Conservation (phyloP, 2,329 filamentous ascomycete species). For the Fusarium tuaranense region DNA sequence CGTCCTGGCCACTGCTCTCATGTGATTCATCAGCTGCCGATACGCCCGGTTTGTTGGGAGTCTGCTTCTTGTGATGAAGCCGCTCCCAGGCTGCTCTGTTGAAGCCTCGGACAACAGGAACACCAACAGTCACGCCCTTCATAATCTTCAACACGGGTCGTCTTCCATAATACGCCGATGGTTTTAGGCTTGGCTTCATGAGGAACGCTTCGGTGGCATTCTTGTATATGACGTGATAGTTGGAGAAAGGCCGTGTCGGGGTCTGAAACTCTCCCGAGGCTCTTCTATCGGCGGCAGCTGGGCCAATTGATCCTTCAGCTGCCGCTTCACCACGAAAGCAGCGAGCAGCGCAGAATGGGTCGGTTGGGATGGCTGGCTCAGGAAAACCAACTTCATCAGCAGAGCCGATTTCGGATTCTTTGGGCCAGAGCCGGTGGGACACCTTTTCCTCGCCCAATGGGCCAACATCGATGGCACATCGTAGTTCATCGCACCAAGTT, state of each 20-base stretch:
- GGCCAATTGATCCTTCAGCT: slow-evolving; percentile 62
- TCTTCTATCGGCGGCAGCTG: slow-evolving; percentile 45
- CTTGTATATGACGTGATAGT: slow-evolving; percentile 88
- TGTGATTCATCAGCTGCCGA: slow-evolving; percentile 46
- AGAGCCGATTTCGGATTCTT: slow-evolving; percentile 52
- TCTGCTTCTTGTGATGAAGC: slow-evolving; percentile 66
- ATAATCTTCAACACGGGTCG: slow-evolving; percentile 86
- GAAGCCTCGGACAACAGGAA: slow-evolving; percentile 91
- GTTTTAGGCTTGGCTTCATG: slow-evolving; percentile 85
- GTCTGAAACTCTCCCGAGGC: slow-evolving; percentile 52
- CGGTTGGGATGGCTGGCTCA: slow-evolving; percentile 60
- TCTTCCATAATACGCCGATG: slow-evolving; percentile 86
- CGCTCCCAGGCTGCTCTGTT: slow-evolving; percentile 81
- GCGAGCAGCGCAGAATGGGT: slow-evolving; percentile 69
- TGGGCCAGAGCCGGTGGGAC: slow-evolving; percentile 84
- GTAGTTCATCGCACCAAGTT: slow-evolving; percentile 92
- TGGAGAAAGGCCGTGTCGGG: slow-evolving; percentile 71
- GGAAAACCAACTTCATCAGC: slow-evolving; percentile 30
- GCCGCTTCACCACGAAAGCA: slow-evolving; percentile 71
- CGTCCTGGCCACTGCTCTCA: slow-evolving; percentile 43
- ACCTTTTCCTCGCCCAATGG: slow-evolving; percentile 93
- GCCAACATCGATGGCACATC: slow-evolving; percentile 90
- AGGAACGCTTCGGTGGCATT: slow-evolving; percentile 83
- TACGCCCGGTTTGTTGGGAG: slow-evolving; percentile 44
- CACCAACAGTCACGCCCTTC: slow-evolving; percentile 84